Evolutionary conservation across 2,329 filamentous ascomycete species (phyloP), one percentile per base, ranked within the genome.

Genomic region (Penicillium decumbens): DNA sequence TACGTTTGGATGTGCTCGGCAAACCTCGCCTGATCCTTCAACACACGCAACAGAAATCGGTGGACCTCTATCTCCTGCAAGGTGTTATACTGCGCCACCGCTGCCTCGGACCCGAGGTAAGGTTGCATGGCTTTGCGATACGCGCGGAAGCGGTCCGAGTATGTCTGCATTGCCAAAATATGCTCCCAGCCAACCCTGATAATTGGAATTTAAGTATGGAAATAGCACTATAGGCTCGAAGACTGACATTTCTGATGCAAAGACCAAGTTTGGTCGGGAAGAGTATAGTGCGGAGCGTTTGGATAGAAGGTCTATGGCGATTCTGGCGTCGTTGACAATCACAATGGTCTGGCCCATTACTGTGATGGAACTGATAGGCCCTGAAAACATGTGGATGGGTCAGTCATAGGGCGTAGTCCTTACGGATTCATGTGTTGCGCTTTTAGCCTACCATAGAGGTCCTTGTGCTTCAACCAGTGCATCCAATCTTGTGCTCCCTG

Each of bases 71-170:
- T 58, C 37, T 79, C 73, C 49, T 79, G 74, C 0, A 76, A 30
- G 0, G 50, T 28, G 30, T 74, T 61, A 49, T 74, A 78, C 18
- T 71, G 68, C 1, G 69, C 51, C 0, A 73, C 67, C 0, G 66
- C 55, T 0, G 55, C 47, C 30, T 73, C 37, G 1, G 32, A 25
- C 2, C 78, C 77, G 5, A 80, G 63, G 10, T 74, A 65, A n/a
- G 69, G 66, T 24, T 68, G 64, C 35, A 76, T 68, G 8, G 73
- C 67, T 58, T 75, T 80, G 9, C 78, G 75, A 41, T 76, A 69
- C 2, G 62, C 63, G 25, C 66, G 67, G 18, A 73, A 71, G 5
- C 59, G 66, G 12, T 67, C 61, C 8, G 69, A 68, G 44, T 76
- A 72, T 10, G 61, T 61, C 20, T 62, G 58, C 15, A 72, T 48